Base-by-base conservation (phyloP, 2,329 filamentous ascomycete genomes). In the Teratosphaeria zuluensis region DNA sequence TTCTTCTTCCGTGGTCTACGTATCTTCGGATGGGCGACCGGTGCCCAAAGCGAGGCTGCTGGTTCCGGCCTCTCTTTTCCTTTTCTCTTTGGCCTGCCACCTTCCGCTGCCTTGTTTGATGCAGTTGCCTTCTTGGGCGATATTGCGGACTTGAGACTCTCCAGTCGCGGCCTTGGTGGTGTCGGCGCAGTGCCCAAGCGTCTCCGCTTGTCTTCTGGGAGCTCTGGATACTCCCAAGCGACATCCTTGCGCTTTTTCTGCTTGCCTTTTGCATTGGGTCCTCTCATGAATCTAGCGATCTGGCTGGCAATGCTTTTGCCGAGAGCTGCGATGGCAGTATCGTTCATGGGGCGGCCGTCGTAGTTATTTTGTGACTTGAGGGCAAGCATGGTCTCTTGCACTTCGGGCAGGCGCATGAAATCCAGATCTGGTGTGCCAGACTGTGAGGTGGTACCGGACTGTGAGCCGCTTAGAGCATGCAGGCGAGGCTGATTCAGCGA, bases 251-350 rank as follows among this genome's bases (percentile, higher is more conserved):
- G 59, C 55, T 51, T 63, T 35, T 28, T 58, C 30, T 55, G 55
- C 30, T 62, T 54, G 52, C 58, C 35, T 46, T 60, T 32, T 14
- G 54, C 33, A n/a, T 51, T 35, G 21, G 14, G 54, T 54, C 59
- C 48, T 53, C 19, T 35, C 59, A 73, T 70, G 51, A 70, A 66
- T 24, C 67, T 60, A 3, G 70, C 68, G 54, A 74, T 66, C 56
- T 72, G 69, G 19, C 66, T 65, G 8, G 71, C 72, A 51, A 73
- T 72, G 54, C 63, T 71, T 54, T 67, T 65, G 33, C 71, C 69
- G 11, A 74, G 62, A 11, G 66, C 65, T 55, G 72, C 62, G 46
- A 73, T 69, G n/a, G 64, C 65, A 14, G 66, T 62, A 9, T 65
- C 55, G 33, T 68, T 65, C 21, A 65, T 53, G 33, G 55, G 33